Conservation (phyloP, 2,329 filamentous ascomycete species). For the Fusarium lyarnte region DNA sequence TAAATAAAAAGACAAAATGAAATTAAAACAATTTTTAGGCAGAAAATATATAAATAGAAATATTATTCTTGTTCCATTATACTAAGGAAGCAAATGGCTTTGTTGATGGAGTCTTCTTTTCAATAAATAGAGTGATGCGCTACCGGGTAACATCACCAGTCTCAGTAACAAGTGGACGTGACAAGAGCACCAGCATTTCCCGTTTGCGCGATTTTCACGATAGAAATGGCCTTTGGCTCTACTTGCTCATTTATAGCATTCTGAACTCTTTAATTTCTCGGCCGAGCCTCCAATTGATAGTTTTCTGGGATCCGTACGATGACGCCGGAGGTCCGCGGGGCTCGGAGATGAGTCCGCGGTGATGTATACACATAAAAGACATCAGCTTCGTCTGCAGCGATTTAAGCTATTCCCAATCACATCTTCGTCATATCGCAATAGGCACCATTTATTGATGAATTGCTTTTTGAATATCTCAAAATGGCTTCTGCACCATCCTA, state of each 20-base stretch:
- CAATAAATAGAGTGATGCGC: fast-evolving
- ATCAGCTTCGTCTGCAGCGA: no score
- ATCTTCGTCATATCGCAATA: fast-evolving
- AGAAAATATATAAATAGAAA: fast-evolving
- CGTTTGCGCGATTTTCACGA: fast-evolving
- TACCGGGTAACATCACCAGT: neutral
- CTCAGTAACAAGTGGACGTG: fast-evolving
- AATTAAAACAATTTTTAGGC: fast-evolving
- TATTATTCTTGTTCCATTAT: fast-evolving
- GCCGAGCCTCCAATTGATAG: fast-evolving
- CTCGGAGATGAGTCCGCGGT: neutral
- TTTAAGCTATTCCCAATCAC: fast-evolving
- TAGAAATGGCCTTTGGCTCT: fast-evolving
- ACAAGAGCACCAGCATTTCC: neutral
- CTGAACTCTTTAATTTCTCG: fast-evolving
- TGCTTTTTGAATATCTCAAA: fast-evolving
- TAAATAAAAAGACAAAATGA: fast-evolving
- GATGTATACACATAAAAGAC: neutral
- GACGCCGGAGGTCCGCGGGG: neutral
- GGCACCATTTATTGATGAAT: fast-evolving
- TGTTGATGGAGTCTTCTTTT: fast-evolving
- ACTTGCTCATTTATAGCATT: fast-evolving
- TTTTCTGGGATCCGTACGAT: fast-evolving
- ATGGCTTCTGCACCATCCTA: neutral
- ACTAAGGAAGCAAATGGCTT: fast-evolving